Evolutionary conservation across 2,329 filamentous ascomycete genomes (phyloP).

Genomic region (Ploettnerulaceae sp.): DNA sequence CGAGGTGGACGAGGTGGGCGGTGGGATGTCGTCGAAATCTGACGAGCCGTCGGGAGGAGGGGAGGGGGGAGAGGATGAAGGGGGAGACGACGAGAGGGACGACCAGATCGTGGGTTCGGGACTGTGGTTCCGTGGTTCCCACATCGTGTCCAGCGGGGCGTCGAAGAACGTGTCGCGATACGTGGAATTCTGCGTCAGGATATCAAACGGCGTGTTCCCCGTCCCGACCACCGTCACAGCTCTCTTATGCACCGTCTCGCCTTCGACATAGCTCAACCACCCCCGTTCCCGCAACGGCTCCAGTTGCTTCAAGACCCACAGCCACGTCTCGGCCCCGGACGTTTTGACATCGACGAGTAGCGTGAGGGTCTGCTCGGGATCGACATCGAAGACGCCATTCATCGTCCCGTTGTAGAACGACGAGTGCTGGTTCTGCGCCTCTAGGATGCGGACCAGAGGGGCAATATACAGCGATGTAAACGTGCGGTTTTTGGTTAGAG

Average conservation of each 20-base stretch:
- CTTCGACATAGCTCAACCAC: constrained; percentile 52
- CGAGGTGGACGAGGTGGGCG: constrained; percentile 1
- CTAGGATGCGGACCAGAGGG: constrained; percentile 55
- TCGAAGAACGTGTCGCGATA: constrained; percentile 63
- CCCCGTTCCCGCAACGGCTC: constrained; percentile 52
- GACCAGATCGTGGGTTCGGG: not conserved
- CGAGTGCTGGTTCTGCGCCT: constrained; percentile 46
- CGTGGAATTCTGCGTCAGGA: constrained; percentile 47
- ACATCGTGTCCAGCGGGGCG: constrained; percentile 50
- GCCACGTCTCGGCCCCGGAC: constrained; percentile 46
- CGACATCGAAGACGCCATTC: constrained; percentile 52
- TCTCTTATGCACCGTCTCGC: constrained; percentile 46
- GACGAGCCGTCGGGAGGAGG: not conserved
- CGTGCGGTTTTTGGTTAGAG: constrained; percentile 51
- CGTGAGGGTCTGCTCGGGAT: constrained; percentile 49
- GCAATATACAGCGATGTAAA: constrained; percentile 60
- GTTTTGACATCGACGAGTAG: constrained; percentile 69
- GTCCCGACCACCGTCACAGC: constrained; percentile 66
- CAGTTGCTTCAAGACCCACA: constrained; percentile 49
- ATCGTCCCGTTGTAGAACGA: constrained; percentile 41
- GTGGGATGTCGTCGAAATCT: not conserved
- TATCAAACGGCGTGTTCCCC: constrained; percentile 56
- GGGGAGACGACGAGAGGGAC: not conserved
- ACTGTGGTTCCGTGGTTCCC: constrained; percentile 7
- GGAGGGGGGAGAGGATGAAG: not conserved